Evolutionary conservation across 225 moss, liverwort and hornwort genomes (phyloP), one percentile per base, ranked within the genome.

Genomic region (Rhytidiadelphus loreus): DNA sequence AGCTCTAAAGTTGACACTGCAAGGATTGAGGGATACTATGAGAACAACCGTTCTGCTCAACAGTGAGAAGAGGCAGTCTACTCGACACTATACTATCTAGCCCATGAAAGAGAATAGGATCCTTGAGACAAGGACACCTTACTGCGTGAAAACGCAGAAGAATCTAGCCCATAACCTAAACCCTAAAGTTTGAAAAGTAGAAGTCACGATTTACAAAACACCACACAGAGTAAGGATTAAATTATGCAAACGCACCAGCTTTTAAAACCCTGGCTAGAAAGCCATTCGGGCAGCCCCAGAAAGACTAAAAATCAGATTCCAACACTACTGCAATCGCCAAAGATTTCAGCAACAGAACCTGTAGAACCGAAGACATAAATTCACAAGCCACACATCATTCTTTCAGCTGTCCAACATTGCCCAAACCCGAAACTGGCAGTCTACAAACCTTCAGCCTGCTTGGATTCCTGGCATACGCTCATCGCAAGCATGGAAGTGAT

Each of bases 401-500:
- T 77, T 58, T 37, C 48, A 46, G 43, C 83, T 77, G 53, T 46
- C 33, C 69, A 43, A 60, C 15, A 56, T 20, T 3, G 8, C 22
- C 72, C 6, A 16, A 80, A 46, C 62, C 85, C 84, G 50, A 20
- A n/a, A 69, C 29, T 19, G 56, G 60, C 16, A 25, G 10, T 37
- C 56, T 24, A n/a, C 56, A n/a, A 16, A n/a, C n/a, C 77, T 55
- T 37, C 37, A 24, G 56, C 4, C 56, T 16, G 56, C 86, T 86
- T 20, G 97, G 92, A 57, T 95, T 95, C 68, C 91, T 87, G 43
- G 90, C 77, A 62, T 94, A 94, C 20, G 93, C 92, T 46, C 90
- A 89, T 69, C 92, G 89, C 84, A 95, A 20, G 93, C 94, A 37
- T 82, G 41, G 62, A 91, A 85, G 56, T 92, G 37, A 41, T 89